phyloP scores from a whole-genome alignment of 345 rosid species.

The Melaleuca alternifolia region DNA sequence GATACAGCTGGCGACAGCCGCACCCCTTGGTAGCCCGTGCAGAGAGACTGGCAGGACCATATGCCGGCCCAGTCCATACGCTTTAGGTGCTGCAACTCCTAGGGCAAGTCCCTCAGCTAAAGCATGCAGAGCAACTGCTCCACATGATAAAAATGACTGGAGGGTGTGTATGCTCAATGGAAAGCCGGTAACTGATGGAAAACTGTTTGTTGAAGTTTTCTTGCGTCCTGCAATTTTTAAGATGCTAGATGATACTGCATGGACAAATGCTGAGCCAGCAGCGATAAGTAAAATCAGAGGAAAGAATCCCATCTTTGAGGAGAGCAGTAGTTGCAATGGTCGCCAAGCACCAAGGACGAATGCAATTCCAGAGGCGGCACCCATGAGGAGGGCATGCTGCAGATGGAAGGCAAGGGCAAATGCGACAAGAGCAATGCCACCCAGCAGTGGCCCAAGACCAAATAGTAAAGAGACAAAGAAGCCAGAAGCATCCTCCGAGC shows the following conservation, averaged over 20 bases:
- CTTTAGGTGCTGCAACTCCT: slow-evolving; percentile 98
- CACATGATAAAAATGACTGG: slow-evolving; percentile 81
- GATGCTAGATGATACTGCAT: slow-evolving; percentile 42
- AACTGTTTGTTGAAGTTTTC: slow-evolving; percentile 36
- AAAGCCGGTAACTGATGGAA: slow-evolving; percentile 41
- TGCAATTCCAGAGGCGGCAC: slow-evolving; percentile 90
- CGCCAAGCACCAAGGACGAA: slow-evolving; percentile 89
- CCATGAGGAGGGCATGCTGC: slow-evolving; percentile 92
- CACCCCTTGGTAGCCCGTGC: slow-evolving; percentile 94
- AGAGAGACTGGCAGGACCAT: slow-evolving; percentile 95
- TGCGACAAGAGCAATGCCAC: slow-evolving; percentile 69
- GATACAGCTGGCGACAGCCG: slow-evolving; percentile 96
- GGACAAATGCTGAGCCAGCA: slow-evolving; percentile 52
- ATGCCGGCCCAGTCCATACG: slow-evolving; percentile 88
- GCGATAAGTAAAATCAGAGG: slow-evolving; percentile 46
- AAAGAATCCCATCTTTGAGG: slow-evolving; percentile 70
- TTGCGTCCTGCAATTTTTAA: slow-evolving; percentile 44
- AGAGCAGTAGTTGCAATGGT: slow-evolving; percentile 67
- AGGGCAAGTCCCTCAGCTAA: slow-evolving; percentile 95
- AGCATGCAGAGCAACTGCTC: slow-evolving; percentile 86
- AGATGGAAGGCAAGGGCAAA: slow-evolving; percentile 67
- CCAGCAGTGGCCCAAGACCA: slow-evolving; percentile 93
- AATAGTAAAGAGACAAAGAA: slow-evolving; percentile 93
- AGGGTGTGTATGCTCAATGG: slow-evolving; percentile 71
- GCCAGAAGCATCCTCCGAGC: slow-evolving; percentile 96